These are phyloP conservation scores for Chrysanthemum seticuspe DNA, from an alignment of 129 eudicot species.

Conservation along the genomic window DNA sequence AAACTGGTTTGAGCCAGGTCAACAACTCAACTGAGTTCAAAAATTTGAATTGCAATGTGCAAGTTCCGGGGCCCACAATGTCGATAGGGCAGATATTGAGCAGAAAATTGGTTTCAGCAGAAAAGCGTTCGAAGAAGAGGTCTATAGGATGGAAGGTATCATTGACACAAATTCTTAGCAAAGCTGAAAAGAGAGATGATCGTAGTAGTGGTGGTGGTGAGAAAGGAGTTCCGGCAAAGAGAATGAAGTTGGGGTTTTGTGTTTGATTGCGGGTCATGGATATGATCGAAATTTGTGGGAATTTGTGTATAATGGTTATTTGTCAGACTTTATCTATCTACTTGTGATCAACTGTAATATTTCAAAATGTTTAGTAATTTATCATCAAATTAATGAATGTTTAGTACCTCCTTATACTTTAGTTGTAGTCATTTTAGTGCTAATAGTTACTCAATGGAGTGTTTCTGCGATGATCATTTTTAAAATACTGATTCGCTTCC, in stretches of 20 bases:
- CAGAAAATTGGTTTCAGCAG: slow-evolving; percentile 69
- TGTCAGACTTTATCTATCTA: no score
- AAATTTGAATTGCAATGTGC: slow-evolving; percentile 35
- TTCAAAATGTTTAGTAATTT: no score
- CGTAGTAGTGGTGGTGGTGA: slow-evolving; percentile 19
- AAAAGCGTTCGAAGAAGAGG: slow-evolving; percentile 42
- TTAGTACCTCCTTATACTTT: no score
- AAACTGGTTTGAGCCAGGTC: slow-evolving; percentile 64
- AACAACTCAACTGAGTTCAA: slow-evolving; percentile 32
- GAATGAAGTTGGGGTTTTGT: slow-evolving; percentile 75
- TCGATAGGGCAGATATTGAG: slow-evolving; percentile 92
- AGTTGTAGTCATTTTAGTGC: no score
- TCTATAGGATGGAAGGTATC: slow-evolving; percentile 53
- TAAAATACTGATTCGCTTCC: no score
- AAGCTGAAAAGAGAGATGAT: slow-evolving; percentile 36
- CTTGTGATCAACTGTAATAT: no score
- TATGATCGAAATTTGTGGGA: neutral
- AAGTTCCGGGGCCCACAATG: slow-evolving; percentile 47
- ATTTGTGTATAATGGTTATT: neutral
- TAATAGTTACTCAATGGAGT: no score
- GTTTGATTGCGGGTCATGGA: slow-evolving; percentile 9
- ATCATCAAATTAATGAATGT: no score
- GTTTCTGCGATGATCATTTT: no score
- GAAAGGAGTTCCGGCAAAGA: slow-evolving; percentile 52
- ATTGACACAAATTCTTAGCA: slow-evolving; percentile 65